Conservation (phyloP, 2,329 filamentous ascomycete genomes). For the Dothideomycetes sp. region DNA sequence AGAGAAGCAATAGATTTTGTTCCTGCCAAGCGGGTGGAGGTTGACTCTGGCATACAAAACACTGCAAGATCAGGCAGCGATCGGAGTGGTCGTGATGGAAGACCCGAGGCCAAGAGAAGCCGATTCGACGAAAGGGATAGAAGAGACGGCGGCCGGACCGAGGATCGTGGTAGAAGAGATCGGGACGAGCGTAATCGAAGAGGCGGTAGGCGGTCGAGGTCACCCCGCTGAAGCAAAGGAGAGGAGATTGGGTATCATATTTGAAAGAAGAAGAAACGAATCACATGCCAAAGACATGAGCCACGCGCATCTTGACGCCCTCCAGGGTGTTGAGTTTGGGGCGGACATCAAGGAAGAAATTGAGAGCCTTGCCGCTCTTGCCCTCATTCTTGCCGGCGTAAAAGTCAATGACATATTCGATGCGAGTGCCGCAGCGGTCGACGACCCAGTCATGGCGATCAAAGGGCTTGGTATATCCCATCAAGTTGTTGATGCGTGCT, state of each 20-base stretch:
- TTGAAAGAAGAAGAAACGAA: background rate
- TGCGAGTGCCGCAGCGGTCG: slow-evolving; percentile 70
- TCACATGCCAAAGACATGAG: slow-evolving; percentile 16
- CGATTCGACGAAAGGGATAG: slow-evolving; percentile 6
- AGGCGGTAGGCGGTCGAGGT: slow-evolving; percentile 5
- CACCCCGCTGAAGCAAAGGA: slow-evolving; percentile 1
- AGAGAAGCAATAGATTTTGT: slow-evolving; percentile 6
- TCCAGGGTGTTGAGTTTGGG: slow-evolving; percentile 55
- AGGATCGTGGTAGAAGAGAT: background rate
- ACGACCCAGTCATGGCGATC: slow-evolving; percentile 97
- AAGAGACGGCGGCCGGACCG: background rate
- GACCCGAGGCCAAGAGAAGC: background rate
- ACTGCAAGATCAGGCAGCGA: slow-evolving; percentile 3
- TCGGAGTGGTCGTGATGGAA: slow-evolving; percentile 5
- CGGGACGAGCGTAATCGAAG: too few relatives aligned
- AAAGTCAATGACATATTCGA: slow-evolving; percentile 98
- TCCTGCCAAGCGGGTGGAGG: slow-evolving; percentile 3
- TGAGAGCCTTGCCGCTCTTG: slow-evolving; percentile 36
- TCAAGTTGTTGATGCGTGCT: slow-evolving; percentile 67
- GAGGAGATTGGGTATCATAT: background rate
- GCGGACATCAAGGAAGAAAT: slow-evolving; percentile 54
- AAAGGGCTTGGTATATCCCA: slow-evolving; percentile 88
- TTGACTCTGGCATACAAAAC: background rate
- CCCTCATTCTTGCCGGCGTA: slow-evolving; percentile 60
- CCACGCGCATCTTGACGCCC: slow-evolving; percentile 46